A percentile compares a stretch with the other conserved stretches of the same genome.
Conservation (phyloP, 192 early-diverging fungal genomes). For the Coemansia sp. region DNA sequence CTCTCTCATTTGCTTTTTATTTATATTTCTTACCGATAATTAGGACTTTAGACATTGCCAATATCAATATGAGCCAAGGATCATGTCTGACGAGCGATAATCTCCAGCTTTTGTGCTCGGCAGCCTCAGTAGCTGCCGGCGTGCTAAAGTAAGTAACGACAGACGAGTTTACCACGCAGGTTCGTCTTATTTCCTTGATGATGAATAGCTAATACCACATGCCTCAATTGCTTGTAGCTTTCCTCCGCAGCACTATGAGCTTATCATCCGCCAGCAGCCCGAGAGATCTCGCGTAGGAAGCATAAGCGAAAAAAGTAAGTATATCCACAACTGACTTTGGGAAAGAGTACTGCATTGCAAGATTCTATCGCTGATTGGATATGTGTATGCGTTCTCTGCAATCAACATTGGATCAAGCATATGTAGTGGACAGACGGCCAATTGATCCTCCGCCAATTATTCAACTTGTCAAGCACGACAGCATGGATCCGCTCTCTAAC, state of each 20-base stretch:
- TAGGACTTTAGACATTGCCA: not conserved
- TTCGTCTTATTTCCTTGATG: not conserved
- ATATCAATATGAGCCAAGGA: slow-evolving; percentile 14
- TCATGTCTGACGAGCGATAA: slow-evolving; percentile 22
- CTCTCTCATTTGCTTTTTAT: not conserved
- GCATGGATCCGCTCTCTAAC: slow-evolving; percentile 27
- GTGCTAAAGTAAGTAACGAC: not conserved
- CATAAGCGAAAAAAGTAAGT: slow-evolving; percentile 85
- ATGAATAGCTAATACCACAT: not conserved
- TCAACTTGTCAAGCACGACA: slow-evolving; percentile 48
- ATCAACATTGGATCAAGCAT: not conserved
- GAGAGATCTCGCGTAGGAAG: slow-evolving; percentile 88
- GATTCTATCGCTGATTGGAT: not conserved
- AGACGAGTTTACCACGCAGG: not conserved
- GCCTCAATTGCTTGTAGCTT: slow-evolving; percentile 11
- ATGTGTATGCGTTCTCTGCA: not conserved
- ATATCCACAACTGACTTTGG: not conserved
- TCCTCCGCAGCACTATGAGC: slow-evolving; percentile 37
- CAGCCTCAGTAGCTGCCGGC: slow-evolving; percentile 33
- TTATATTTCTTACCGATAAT: not conserved
- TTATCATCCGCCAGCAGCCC: slow-evolving; percentile 83
- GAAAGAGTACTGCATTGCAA: not conserved
- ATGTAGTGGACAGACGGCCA: slow-evolving; percentile 54
- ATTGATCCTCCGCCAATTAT: slow-evolving; percentile 58
- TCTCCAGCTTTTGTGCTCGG: slow-evolving; percentile 51